Evolutionary conservation across 352 stramenopile species (phyloP).

Genomic region (Peronosclerospora sorghi): DNA sequence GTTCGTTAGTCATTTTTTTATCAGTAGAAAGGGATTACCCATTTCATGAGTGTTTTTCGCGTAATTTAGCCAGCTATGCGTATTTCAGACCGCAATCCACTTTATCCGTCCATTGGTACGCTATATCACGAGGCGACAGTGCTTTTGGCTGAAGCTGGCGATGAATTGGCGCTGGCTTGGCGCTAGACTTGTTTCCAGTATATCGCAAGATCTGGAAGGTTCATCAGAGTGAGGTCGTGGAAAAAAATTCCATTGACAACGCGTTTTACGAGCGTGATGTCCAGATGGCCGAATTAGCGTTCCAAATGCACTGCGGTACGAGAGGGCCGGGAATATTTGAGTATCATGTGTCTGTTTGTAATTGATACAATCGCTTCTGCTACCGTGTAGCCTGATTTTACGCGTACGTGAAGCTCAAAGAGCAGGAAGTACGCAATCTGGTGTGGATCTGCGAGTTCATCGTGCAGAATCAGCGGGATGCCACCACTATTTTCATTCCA

Average conservation of each 20-base stretch:
- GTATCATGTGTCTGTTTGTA: neutral
- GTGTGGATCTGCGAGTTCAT: constrained; percentile 99
- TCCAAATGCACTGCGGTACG: constrained; percentile 98
- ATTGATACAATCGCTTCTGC: neutral
- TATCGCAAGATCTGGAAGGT: constrained; percentile 97
- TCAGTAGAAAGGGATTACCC: neutral
- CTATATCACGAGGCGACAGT: constrained; percentile 96
- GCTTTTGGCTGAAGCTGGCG: constrained; percentile 86
- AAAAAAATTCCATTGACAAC: constrained; percentile 98
- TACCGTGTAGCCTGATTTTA: constrained; percentile 86
- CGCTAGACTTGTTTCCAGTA: constrained; percentile 91
- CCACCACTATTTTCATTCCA: constrained; percentile 98
- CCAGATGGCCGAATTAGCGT: constrained; percentile 95
- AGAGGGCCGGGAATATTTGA: neutral
- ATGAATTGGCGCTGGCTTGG: constrained; percentile 81
- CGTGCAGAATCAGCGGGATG: constrained; percentile 97
- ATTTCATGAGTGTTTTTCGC: constrained; percentile 1
- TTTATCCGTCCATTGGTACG: constrained; percentile 96
- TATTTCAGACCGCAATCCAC: constrained; percentile 91
- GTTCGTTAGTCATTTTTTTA: constrained; percentile 21
- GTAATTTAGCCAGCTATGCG: constrained; percentile 87
- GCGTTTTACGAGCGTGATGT: constrained; percentile 99
- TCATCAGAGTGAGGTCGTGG: constrained; percentile 87
- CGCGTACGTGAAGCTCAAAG: constrained; percentile 99
- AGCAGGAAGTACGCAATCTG: constrained; percentile 99